phyloP scores from a whole-genome alignment of 352 stramenopile genomes.

The Phytophthora pinifolia region DNA sequence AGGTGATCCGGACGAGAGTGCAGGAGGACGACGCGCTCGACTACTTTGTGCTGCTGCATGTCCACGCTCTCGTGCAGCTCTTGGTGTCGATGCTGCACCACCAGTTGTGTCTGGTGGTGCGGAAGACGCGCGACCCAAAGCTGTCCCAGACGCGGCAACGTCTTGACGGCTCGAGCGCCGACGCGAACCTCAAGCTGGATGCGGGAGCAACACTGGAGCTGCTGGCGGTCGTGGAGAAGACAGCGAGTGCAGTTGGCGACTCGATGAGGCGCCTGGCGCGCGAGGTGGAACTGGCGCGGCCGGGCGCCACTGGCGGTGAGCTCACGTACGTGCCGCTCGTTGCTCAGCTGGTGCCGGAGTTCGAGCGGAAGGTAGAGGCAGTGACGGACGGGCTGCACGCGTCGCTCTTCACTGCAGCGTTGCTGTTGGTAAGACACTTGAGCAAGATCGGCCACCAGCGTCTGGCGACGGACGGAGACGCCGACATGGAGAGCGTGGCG shows the following conservation, averaged over 20 bases:
- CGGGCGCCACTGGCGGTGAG: slow-evolving; percentile 5
- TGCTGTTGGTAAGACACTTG: slow-evolving; percentile 58
- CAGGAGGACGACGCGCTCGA: slow-evolving; percentile 41
- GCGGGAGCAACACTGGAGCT: slow-evolving; percentile 24
- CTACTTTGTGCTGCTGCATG: slow-evolving; percentile 49
- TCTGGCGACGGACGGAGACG: slow-evolving; percentile 4
- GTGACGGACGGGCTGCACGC: slow-evolving; percentile 36
- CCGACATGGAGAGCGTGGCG: slow-evolving; percentile 20
- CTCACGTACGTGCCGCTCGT: slow-evolving; percentile 26
- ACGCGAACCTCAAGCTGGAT: slow-evolving; percentile 26
- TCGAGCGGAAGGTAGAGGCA: slow-evolving; percentile 27
- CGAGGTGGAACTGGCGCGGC: slow-evolving; percentile 16
- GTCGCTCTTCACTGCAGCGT: slow-evolving; percentile 48
- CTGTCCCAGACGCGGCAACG: slow-evolving; percentile 54
- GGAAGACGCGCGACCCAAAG: slow-evolving; percentile 63
- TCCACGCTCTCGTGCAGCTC: slow-evolving; percentile 54
- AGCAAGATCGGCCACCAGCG: slow-evolving; percentile 19
- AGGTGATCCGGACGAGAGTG: slow-evolving; percentile 43
- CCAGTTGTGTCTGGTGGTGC: slow-evolving; percentile 56
- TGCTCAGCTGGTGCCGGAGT: slow-evolving; percentile 32
- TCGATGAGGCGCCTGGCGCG: slow-evolving; percentile 15
- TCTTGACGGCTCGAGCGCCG: slow-evolving; percentile 18
- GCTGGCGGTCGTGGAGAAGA: slow-evolving; percentile 28
- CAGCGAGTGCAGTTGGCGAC: slow-evolving; percentile 19
- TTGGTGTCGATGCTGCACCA: slow-evolving; percentile 78